Conservation (phyloP, 176 grass and related monocot genomes). For the Zoysia japonica region DNA sequence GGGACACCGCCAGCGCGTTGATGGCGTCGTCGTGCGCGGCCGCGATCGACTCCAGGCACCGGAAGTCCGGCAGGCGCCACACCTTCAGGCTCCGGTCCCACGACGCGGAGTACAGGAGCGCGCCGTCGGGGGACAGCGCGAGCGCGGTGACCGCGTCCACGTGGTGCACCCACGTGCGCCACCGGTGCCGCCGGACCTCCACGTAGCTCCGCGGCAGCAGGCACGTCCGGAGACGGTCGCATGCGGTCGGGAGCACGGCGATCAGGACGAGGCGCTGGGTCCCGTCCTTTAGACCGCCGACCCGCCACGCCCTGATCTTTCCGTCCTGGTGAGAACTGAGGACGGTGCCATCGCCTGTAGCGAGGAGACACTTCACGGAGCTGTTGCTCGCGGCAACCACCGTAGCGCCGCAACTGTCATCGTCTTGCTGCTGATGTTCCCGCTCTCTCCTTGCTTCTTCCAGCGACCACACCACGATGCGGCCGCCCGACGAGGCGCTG, state of each 20-base stretch:
- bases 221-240: conserved; percentile 46
- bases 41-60: conserved; percentile 56
- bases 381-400: conserved; percentile 23
- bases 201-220: conserved; percentile 56
- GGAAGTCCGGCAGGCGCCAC: conserved; percentile 45
- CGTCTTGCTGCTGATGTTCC: not conserved
- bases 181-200: conserved; percentile 52
- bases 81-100: conserved; percentile 69
- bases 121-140: conserved; percentile 45
- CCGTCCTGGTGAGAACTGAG: conserved; percentile 72
- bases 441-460: not conserved
- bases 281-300: not conserved
- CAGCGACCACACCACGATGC: conserved; percentile 43
- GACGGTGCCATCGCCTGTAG: conserved; percentile 26
- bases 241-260: conserved; percentile 48
- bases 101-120: conserved; percentile 64
- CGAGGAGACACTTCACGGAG: conserved; percentile 54
- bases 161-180: conserved; percentile 65
- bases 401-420: not conserved
- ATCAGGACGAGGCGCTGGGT: not conserved
- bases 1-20: conserved; percentile 56
- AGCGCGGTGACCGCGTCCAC: conserved; percentile 59
- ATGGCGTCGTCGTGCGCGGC: conserved; percentile 64
- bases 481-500: conserved; percentile 54
- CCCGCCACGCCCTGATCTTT: conserved; percentile 61